phyloP scores from a whole-genome alignment of 2,329 filamentous ascomycete species.

The Xylaria sp. region DNA sequence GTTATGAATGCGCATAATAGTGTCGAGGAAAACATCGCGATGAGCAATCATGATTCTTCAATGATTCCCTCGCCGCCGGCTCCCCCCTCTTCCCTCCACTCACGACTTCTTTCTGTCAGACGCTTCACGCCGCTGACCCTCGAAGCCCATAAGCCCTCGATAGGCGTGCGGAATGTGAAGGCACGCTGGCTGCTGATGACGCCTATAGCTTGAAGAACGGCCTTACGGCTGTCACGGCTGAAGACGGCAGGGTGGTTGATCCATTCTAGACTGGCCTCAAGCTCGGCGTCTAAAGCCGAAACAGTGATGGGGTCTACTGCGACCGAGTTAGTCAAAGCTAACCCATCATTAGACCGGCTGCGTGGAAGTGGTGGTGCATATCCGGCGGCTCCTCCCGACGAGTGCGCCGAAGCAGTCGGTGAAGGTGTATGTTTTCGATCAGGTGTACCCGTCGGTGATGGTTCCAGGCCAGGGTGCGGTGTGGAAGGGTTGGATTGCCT shows the following conservation, averaged over 20 bases:
- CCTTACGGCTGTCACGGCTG: conserved; percentile 91
- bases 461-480: conserved; percentile 58
- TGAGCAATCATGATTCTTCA: conserved; percentile 62
- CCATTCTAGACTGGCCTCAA: conserved; percentile 93
- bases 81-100: conserved; percentile 92
- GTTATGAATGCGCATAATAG: conserved; percentile 28
- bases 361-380: conserved; percentile 58
- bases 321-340: conserved; percentile 66
- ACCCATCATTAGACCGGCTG: conserved; percentile 65
- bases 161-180: conserved; percentile 90
- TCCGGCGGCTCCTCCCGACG: conserved; percentile 52
- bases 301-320: conserved; percentile 89
- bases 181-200: conserved; percentile 95
- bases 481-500: conserved; percentile 60
- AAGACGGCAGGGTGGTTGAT: conserved; percentile 97
- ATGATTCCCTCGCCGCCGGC: conserved; percentile 77
- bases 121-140: conserved; percentile 83
- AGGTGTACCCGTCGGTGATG: conserved; percentile 59
- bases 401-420: conserved; percentile 61
- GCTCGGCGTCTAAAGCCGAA: conserved; percentile 86
- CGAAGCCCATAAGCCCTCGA: conserved; percentile 88
- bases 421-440: conserved; percentile 67
- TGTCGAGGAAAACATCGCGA: conserved; percentile 12
- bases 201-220: conserved; percentile 93
- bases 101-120: conserved; percentile 83